These are phyloP conservation scores for Conticribra guillardii DNA, from an alignment of 108 stramenopile species.

Conservation along the genomic window DNA sequence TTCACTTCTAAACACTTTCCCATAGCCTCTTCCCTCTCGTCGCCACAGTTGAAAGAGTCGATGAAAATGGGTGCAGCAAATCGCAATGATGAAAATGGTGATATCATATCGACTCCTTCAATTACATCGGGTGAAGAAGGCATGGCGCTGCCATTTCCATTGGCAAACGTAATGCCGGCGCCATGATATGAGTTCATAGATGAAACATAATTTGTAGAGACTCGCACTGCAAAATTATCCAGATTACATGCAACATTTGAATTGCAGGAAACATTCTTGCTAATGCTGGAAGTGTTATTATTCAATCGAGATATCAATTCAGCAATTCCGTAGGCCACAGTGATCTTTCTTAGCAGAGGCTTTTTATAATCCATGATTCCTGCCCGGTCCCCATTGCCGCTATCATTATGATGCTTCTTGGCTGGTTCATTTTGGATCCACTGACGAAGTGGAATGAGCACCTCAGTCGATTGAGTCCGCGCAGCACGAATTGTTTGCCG, in stretches of 20 bases:
- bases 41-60: not conserved
- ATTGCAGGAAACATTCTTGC: too few relatives aligned
- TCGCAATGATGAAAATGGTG: not conserved
- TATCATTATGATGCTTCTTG: too few relatives aligned
- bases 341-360: conserved; percentile 26
- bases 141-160: too few relatives aligned
- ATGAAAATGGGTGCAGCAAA: not conserved
- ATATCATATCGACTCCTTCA: not conserved
- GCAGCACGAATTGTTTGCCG: too few relatives aligned
- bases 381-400: not conserved
- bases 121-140: not conserved
- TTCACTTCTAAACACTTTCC: conserved; percentile 7
- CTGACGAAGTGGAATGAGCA: not conserved
- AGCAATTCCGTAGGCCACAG: conserved; percentile 22
- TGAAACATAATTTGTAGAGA: not conserved
- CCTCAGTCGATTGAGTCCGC: too few relatives aligned
- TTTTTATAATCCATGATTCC: too few relatives aligned
- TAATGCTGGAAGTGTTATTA: not conserved
- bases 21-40: not conserved
- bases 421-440: too few relatives aligned
- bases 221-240: not conserved
- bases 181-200: too few relatives aligned
- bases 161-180: too few relatives aligned
- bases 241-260: not conserved
- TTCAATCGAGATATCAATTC: conserved; percentile 9